These are phyloP conservation scores for Nothomitra cinnamomea DNA, from an alignment of 2,329 filamentous ascomycete species.

Conservation along the genomic window DNA sequence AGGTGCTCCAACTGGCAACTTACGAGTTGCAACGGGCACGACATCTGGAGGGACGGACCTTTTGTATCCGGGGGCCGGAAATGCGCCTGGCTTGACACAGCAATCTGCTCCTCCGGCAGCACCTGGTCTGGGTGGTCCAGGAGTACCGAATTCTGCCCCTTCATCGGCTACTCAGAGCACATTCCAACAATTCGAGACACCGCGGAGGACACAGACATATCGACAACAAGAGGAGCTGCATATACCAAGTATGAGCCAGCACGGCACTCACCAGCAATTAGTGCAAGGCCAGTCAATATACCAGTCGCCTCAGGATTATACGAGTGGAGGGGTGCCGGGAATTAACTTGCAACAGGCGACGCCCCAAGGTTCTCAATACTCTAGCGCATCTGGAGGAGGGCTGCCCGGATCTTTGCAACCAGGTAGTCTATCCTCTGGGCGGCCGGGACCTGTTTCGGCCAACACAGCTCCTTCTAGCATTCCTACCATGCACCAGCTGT, in stretches of 20 bases:
- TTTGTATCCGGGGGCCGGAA: constrained; percentile 22
- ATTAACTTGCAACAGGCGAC: constrained; percentile 44
- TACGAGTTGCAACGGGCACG: constrained; percentile 23
- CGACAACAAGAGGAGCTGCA: constrained; percentile 40
- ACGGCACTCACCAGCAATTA: constrained; percentile 21
- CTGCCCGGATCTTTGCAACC: constrained; percentile 46
- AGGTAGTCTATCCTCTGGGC: constrained; percentile 25
- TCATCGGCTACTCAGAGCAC: constrained; percentile 15
- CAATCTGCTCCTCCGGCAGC: constrained; percentile 18
- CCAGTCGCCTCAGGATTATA: constrained; percentile 32
- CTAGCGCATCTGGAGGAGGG: constrained; percentile 22
- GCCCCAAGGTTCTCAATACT: constrained; percentile 30
- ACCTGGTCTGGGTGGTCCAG: constrained; percentile 15
- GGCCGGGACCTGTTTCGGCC: constrained; percentile 33
- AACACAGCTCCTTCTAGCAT: constrained; percentile 41
- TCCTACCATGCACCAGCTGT: constrained; percentile 35
- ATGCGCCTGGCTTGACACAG: constrained; percentile 12
- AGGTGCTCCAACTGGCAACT: constrained; percentile 26
- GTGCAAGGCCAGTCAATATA: constrained; percentile 27
- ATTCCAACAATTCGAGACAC: constrained; percentile 30
- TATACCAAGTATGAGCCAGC: constrained; percentile 27
- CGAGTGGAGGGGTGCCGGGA: constrained; percentile 30
- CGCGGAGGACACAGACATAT: constrained; percentile 30
- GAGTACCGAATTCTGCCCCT: constrained; percentile 8
- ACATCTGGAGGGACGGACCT: constrained; percentile 28